Base-by-base conservation (phyloP, 345 rosid species). In the Aquilaria yunnanensis region DNA sequence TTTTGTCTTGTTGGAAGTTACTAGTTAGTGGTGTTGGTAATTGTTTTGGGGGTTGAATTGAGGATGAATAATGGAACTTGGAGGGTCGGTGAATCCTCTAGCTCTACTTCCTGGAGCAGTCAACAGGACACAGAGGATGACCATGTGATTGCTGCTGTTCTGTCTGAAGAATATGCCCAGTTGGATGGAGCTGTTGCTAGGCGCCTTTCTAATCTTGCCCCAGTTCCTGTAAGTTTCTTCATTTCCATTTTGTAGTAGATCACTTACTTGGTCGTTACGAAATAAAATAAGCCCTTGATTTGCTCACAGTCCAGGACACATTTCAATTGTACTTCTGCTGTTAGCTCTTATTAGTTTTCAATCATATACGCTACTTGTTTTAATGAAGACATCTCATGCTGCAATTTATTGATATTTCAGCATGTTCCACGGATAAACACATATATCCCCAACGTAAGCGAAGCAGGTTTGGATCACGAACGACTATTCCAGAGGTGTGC, bases 381-480 rank as follows among this genome's bases (percentile, higher is more conserved):
- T 47, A 33, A 55, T 53, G 47, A 4, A 63, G 53, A 29, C 46
- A 32, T 65, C 53, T 74, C 62, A 57, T 60, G 34, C 9, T 58
- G 51, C 60, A 51, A 33, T 4, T 53, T 65, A 23, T 57, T 60
- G 51, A 57, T 32, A 55, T 51, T 72, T 54, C 85, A 93, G 98
- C 98, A 85, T 64, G 77, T 90, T 57, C 97, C 96, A 4, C 77
- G 81, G 65, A 90, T 89, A 67, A 93, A 93, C 80, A 54, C 96
- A 55, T 85, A 63, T 64, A 87, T 93, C 63, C 98, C 98, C 55
- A 82, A 85, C 71, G 3, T 86, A 51, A 77, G 61, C 61, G 92
- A 84, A 72, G 96, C 97, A 63, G 90, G 83, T 72, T 68, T 87
- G 77, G 98, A 93, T 77, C 89, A 93, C 78, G 92, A 87, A 61